A percentile compares a stretch with the other conserved stretches of the same genome.
phyloP scores from a whole-genome alignment of 2,329 filamentous ascomycete genomes.

The Fusarium sp. region DNA sequence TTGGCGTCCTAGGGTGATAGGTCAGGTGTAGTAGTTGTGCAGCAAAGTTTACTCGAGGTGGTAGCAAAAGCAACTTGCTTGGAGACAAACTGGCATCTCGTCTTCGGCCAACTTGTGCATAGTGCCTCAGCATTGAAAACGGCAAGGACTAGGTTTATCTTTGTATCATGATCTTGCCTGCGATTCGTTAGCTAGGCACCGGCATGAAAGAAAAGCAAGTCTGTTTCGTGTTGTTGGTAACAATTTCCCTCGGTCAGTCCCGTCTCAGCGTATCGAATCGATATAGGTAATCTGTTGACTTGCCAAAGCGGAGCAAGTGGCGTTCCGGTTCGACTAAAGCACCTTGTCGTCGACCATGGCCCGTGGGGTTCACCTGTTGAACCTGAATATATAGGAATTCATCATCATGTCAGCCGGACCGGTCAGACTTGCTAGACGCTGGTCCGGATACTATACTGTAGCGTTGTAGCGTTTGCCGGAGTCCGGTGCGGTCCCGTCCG shows the following conservation, averaged over 20 bases:
- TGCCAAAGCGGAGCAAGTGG: too few species aligned
- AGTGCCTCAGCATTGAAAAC: neutral
- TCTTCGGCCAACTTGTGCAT: neutral
- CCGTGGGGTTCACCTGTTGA: too few species aligned
- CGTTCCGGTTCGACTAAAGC: too few species aligned
- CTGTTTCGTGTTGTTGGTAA: neutral
- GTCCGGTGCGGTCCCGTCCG: slow-evolving; percentile 34
- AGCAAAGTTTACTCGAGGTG: neutral
- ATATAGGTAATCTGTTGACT: too few species aligned
- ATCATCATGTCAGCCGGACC: slow-evolving; percentile 32
- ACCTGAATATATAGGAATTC: neutral
- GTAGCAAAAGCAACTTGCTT: slow-evolving; percentile 22
- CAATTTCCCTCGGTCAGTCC: neutral
- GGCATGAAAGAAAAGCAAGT: slow-evolving; percentile 11
- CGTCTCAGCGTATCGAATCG: neutral
- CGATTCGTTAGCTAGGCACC: slow-evolving; percentile 2
- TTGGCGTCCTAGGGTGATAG: slow-evolving; percentile 25
- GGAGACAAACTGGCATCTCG: slow-evolving; percentile 1
- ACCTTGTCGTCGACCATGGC: too few species aligned
- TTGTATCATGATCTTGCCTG: slow-evolving; percentile 13
- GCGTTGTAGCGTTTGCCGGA: slow-evolving; percentile 27
- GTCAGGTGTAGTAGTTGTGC: slow-evolving; percentile 7
- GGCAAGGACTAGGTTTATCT: neutral
- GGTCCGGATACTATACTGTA: slow-evolving; percentile 22
- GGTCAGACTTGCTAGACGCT: slow-evolving; percentile 28